These are phyloP conservation scores for Furcasterigmium sp. DNA, from an alignment of 2,329 filamentous ascomycete species.

Conservation along the genomic window DNA sequence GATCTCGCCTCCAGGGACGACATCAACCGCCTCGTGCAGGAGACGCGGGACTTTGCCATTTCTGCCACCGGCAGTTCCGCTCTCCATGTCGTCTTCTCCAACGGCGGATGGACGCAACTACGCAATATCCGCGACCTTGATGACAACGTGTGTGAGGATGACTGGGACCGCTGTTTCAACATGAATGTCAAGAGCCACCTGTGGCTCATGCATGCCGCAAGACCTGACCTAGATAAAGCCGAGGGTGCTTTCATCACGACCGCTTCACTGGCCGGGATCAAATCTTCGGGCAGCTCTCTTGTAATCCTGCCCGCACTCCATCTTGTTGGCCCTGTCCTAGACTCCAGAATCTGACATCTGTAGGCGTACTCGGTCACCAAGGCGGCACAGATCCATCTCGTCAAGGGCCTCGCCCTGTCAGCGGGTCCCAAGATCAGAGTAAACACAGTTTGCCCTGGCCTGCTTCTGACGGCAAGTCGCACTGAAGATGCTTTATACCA, in stretches of 20 bases:
- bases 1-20: constrained; percentile 59
- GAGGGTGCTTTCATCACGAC: constrained; percentile 59
- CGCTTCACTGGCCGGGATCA: constrained; percentile 59
- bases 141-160: constrained; percentile 38
- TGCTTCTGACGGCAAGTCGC: constrained; percentile 39
- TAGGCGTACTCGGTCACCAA: constrained; percentile 74
- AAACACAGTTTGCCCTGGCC: constrained; percentile 51
- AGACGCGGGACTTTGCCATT: constrained; percentile 41
- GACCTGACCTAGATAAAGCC: constrained; percentile 35
- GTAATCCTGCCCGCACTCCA: constrained; percentile 21
- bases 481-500: background rate
- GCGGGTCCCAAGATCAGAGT: constrained; percentile 52
- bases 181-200: constrained; percentile 47
- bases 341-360: background rate
- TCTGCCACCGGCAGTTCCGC: background rate
- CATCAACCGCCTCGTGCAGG: constrained; percentile 52
- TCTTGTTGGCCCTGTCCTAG: background rate
- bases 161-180: constrained; percentile 42
- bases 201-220: constrained; percentile 38
- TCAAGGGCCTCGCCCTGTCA: constrained; percentile 47
- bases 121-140: constrained; percentile 40
- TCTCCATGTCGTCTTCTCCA: constrained; percentile 73
- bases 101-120: constrained; percentile 55
- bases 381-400: constrained; percentile 60
- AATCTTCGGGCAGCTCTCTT: constrained; percentile 55